Evolutionary conservation across 2,329 filamentous ascomycete genomes (phyloP), one percentile per base, ranked within the genome.

Genomic region (Calonectria crousiana): DNA sequence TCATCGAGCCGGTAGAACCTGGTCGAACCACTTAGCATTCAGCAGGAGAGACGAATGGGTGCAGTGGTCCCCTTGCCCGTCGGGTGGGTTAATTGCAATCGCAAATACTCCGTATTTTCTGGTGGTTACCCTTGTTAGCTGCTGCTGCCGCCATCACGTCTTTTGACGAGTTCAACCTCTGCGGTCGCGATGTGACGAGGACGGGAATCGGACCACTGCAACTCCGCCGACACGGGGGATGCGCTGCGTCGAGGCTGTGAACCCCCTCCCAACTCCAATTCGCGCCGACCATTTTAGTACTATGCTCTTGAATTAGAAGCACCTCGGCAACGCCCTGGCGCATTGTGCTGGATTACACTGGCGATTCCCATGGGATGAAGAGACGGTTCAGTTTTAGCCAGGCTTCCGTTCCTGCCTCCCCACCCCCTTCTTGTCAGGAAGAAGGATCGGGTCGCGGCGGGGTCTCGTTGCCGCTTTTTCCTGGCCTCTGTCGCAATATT

Each of bases 1-100:
- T 41, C 13, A 14, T 38, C 34, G 14, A 26, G n/a, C 34, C 34
- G 34, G 56, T 34, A 36, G 34, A 62, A 62, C n/a, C 56, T 28
- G 41, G 41, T 62, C 56, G 56, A 62, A 62, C 56, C 56, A 62
- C 34, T 62, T 62, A 41, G 34, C 36, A 62, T 62, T 62, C 56
- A 41, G 3, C 13, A 62, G 14, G 56, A 62, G 36, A 38, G 23
- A 20, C 38, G 56, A 62, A 36, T 18, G 14, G n/a, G n/a, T 36
- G 23, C 23, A 18, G 36, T 44, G 36, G 32, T 34, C 34, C 36
- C 56, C 32, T 26, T 10, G 28, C 28, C 28, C 51, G 28, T 23
- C 18, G 20, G 44, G 44, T 23, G 44, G 44, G 20, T n/a, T 47
- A 23, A 20, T 47, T 47, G 41, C 41, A 2, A 8, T 41, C 6